Base-by-base conservation (phyloP, 192 early-diverging fungal genomes). In the Paraglomus brasilianum region DNA sequence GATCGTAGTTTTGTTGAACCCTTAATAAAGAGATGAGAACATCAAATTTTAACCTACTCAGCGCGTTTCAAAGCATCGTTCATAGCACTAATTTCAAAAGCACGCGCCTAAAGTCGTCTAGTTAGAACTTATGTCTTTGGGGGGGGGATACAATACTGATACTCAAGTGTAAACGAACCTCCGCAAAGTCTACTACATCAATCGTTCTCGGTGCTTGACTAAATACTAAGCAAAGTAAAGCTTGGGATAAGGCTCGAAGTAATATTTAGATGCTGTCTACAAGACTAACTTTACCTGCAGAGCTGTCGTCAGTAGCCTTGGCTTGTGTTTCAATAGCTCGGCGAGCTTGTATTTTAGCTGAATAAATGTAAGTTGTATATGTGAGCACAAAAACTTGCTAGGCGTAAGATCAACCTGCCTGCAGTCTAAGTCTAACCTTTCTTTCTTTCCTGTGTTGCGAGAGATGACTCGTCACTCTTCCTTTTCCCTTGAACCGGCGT, bases 21-120 rank as follows among this genome's bases (percentile, higher is more conserved):
- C 39, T 17, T 66, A 7, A 17, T 11, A 55, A 13, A 22, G 5
- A 15, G 15, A 1, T 24, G 11, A 47, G 5, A 13, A 17, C 42
- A 58, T 42, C 68, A 67, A 8, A 65, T 47, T 42, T 70, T 50
- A n/a, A 75, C 59, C 19, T 81, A 79, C 81, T 79, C 87, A 21
- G 91, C 81, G 5, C 80, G 79, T 60, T 86, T 81, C 44, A 97
- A 84, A 24, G 89, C 84, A 43, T 82, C 80, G 77, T 94, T 90
- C 83, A 97, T 88, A 6, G 92, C 83, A 59, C 86, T 87, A 61
- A 97, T 88, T 77, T 97, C 95, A 70, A 88, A 90, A 11, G 92
- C 83, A 4, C 94, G 88, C 3, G 92, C 88, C 78, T 90, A 68
- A 60, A 51, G 72, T 55, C n/a, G 47, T 8, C 6, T 22, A 63